Conservation (phyloP, 2,329 filamentous ascomycete genomes). For the Parafenestella ontariensis region DNA sequence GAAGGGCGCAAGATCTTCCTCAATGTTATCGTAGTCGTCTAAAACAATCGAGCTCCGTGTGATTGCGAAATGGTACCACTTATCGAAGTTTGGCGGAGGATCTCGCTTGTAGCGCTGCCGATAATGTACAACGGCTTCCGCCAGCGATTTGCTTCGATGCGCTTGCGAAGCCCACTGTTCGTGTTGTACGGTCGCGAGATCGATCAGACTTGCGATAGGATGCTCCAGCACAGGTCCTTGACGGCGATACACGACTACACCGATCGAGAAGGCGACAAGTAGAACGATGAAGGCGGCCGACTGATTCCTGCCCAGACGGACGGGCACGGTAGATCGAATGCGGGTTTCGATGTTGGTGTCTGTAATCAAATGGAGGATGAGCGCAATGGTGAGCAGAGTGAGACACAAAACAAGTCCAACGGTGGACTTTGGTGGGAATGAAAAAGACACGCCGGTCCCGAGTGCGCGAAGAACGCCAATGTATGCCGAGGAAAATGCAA, state of each 20-base stretch:
- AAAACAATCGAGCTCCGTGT: conserved; percentile 61
- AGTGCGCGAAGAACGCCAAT: conserved; percentile 42
- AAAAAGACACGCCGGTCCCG: conserved; percentile 40
- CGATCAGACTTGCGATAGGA: conserved; percentile 63
- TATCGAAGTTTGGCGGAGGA: conserved; percentile 66
- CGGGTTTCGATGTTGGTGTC: conserved; percentile 39
- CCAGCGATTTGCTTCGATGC: conserved; percentile 55
- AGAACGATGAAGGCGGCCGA: conserved; percentile 45
- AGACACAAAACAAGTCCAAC: conserved; percentile 38
- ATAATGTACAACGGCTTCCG: conserved; percentile 61
- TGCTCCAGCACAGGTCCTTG: conserved; percentile 56
- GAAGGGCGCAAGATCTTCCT: conserved; percentile 64
- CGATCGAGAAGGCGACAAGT: conserved; percentile 48
- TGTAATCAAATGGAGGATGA: conserved; percentile 39
- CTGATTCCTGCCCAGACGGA: conserved; percentile 44
- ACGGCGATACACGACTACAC: conserved; percentile 45
- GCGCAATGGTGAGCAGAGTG: conserved; percentile 39
- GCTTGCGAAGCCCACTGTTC: conserved; percentile 59
- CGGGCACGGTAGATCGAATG: conserved; percentile 34
- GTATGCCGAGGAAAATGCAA: conserved; percentile 45
- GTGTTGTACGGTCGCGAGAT: conserved; percentile 57
- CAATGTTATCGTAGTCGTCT: conserved; percentile 67
- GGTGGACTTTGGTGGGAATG: conserved; percentile 45
- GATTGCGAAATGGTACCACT: conserved; percentile 65
- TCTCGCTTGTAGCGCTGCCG: conserved; percentile 59